Conservation (phyloP, 140 eudicot species). For the Anethum foeniculum region DNA sequence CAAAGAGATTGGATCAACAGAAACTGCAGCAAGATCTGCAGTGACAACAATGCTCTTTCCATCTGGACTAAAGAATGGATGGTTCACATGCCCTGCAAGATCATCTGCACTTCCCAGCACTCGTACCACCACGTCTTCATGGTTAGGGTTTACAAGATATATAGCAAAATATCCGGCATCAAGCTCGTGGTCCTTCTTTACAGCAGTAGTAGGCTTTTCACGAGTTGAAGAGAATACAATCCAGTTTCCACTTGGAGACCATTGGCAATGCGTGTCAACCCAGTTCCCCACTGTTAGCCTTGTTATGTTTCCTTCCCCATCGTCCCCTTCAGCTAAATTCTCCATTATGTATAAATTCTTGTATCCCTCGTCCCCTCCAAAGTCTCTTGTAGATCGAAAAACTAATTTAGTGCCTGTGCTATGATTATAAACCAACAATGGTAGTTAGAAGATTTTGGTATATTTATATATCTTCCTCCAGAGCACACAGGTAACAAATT, state of each 20-base stretch:
- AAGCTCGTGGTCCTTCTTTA: background rate
- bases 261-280: background rate
- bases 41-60: background rate
- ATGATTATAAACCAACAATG: background rate
- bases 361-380: background rate
- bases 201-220: background rate
- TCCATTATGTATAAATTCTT: background rate
- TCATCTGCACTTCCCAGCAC: background rate
- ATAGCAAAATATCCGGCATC: background rate
- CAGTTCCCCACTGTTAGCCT: background rate
- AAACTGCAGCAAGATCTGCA: background rate
- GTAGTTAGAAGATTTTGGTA: no score
- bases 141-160: background rate
- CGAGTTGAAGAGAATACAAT: background rate
- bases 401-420: background rate
- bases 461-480: no score
- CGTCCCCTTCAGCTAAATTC: background rate
- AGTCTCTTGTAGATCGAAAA: background rate
- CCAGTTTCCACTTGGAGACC: background rate
- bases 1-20: background rate
- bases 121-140: background rate
- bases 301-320: background rate
- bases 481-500: no score
- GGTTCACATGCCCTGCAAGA: background rate
- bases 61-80: background rate